Percentiles rank a stretch among this genome's conserved stretches.
phyloP scores from a whole-genome alignment of 768 basidiomycete genomes.

The Amanita fuliginea region DNA sequence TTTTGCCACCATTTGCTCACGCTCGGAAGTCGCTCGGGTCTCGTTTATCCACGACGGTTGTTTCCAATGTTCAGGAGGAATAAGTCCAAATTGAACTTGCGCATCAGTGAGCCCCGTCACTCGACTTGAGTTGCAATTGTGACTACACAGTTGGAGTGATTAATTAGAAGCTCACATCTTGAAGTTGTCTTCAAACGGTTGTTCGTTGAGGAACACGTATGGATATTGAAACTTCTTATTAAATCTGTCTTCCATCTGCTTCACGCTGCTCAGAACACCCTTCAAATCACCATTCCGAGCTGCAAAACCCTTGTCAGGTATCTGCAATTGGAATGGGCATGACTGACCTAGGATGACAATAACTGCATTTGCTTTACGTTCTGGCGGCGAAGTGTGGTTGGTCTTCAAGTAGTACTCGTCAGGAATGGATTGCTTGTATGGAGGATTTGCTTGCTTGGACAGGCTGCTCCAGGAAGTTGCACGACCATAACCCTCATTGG shows the following conservation, averaged over 20 bases:
- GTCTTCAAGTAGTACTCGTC: slow-evolving; percentile 42
- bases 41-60: slow-evolving; percentile 82
- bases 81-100: slow-evolving; percentile 64
- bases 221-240: slow-evolving; percentile 82
- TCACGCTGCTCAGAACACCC: slow-evolving; percentile 52
- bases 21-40: slow-evolving; percentile 45
- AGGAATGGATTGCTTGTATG: slow-evolving; percentile 48
- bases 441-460: slow-evolving; percentile 23
- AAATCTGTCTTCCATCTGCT: slow-evolving; percentile 81
- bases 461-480: slow-evolving; percentile 42
- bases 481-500: slow-evolving; percentile 52
- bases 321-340: not conserved
- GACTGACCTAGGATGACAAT: slow-evolving; percentile 62
- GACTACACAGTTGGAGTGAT: not conserved
- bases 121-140: slow-evolving; percentile 25
- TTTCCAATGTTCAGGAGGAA: slow-evolving; percentile 67
- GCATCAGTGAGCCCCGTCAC: slow-evolving; percentile 49
- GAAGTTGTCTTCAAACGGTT: slow-evolving; percentile 61
- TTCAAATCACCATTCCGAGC: slow-evolving; percentile 52
- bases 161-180: slow-evolving; percentile 35
- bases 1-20: slow-evolving; percentile 60
- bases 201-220: slow-evolving; percentile 83
- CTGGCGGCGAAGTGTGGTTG: slow-evolving; percentile 25
- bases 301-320: slow-evolving; percentile 11
- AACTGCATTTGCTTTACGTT: slow-evolving; percentile 70